Conservation (phyloP, 1,139 yeast genomes). For the Chernovozyma sophiae-reginae region DNA sequence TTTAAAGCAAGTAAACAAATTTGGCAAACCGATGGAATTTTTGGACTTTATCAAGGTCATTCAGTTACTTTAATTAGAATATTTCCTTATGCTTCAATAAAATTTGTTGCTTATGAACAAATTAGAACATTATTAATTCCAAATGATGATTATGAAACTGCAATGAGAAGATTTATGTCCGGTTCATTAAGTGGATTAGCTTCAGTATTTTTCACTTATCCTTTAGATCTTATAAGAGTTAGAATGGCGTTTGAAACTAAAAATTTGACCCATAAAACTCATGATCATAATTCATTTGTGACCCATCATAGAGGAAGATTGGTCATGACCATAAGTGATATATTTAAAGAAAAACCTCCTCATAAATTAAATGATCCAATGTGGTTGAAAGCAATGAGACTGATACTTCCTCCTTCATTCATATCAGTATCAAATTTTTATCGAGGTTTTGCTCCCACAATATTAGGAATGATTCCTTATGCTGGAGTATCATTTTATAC, state of each 20-base stretch:
- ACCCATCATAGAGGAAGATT: slow-evolving; percentile 49
- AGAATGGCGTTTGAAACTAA: slow-evolving; percentile 84
- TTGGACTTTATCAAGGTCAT: slow-evolving; percentile 92
- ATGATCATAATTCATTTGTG: slow-evolving; percentile 20
- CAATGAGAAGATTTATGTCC: slow-evolving; percentile 72
- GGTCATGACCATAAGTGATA: slow-evolving; percentile 46
- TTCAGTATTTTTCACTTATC: slow-evolving; percentile 87
- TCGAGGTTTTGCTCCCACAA: slow-evolving; percentile 92
- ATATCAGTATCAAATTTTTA: slow-evolving; percentile 67
- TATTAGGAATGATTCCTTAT: slow-evolving; percentile 93
- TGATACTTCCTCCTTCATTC: slow-evolving; percentile 29
- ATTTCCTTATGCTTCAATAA: slow-evolving; percentile 96
- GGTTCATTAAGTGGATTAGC: slow-evolving; percentile 89
- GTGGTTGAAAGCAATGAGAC: slow-evolving; percentile 33
- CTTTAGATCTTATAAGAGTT: slow-evolving; percentile 85
- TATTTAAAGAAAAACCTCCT: slow-evolving; percentile 62
- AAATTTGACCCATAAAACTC: slow-evolving; percentile 26
- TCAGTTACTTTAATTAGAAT: slow-evolving; percentile 86
- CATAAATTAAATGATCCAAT: slow-evolving; percentile 32
- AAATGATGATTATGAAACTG: slow-evolving; percentile 68
- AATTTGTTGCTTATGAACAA: slow-evolving; percentile 97
- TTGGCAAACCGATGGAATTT: slow-evolving; percentile 63
- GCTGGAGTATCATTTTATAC: slow-evolving; percentile 97
- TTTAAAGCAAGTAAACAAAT: slow-evolving; percentile 69
- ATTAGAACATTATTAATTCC: slow-evolving; percentile 79